Conservation (phyloP, 352 stramenopile species). For the Globisporangium nunn region DNA sequence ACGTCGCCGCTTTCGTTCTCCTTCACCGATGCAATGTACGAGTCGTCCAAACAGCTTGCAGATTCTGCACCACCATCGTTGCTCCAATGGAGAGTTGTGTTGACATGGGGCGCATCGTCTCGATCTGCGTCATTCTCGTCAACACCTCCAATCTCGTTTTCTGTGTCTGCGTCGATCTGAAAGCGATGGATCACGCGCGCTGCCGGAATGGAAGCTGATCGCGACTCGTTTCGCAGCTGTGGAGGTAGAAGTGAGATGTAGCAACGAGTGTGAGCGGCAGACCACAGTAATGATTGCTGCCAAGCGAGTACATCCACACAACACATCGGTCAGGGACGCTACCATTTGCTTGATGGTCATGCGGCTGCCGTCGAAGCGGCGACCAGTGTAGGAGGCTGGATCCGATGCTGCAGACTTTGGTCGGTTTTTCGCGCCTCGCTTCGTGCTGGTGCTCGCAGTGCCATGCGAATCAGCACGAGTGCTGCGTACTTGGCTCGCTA, state of each 20-base stretch:
- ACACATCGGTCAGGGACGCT: background rate
- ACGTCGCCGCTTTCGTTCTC: background rate
- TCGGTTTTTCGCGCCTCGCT: background rate
- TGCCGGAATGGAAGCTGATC: constrained; percentile 31
- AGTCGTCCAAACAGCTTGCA: background rate
- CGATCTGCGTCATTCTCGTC: background rate
- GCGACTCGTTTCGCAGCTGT: constrained; percentile 32
- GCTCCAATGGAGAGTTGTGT: background rate
- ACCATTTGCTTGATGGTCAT: constrained; percentile 64
- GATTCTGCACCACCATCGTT: background rate
- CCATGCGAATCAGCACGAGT: background rate
- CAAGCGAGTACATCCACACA: background rate
- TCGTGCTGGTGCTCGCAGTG: background rate
- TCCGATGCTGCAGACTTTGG: background rate
- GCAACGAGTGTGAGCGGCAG: background rate
- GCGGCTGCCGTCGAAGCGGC: constrained; percentile 49
- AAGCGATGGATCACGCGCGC: constrained; percentile 34
- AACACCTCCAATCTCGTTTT: constrained; percentile 14
- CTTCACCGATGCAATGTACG: background rate
- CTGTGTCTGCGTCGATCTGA: constrained; percentile 48
- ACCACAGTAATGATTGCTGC: background rate
- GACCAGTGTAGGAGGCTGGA: constrained; percentile 3
- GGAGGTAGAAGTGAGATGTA: background rate
- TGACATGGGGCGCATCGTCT: background rate
- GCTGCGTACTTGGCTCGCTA: background rate